Conservation (phyloP, 805 yeast species). For the Peterozyma toletana region DNA sequence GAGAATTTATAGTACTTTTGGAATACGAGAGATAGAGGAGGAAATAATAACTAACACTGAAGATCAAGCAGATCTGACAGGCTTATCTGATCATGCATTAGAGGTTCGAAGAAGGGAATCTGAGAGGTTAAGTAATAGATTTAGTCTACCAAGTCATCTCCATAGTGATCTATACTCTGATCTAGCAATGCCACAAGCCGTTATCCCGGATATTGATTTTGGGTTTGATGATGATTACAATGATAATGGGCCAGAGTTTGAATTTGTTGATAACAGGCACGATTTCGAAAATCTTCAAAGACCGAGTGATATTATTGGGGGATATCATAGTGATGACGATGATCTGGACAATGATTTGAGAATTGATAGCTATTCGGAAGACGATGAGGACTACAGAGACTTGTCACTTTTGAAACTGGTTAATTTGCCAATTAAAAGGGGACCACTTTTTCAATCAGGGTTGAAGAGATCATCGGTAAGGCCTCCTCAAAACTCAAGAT, state of each 20-base stretch:
- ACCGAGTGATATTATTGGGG: background rate
- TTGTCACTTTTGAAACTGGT: slow-evolving; percentile 4
- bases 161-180: slow-evolving; percentile 6
- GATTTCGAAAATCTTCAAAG: background rate
- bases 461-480: background rate
- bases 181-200: slow-evolving; percentile 7
- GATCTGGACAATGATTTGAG: slow-evolving; percentile 8
- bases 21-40: background rate
- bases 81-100: no score
- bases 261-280: slow-evolving; percentile 6
- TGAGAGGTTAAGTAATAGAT: slow-evolving; percentile 7
- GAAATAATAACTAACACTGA: slow-evolving; percentile 2
- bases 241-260: background rate
- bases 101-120: slow-evolving; percentile 5
- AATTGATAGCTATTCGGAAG: slow-evolving; percentile 8
- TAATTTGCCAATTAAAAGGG: slow-evolving; percentile 3
- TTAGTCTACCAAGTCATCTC: slow-evolving; percentile 1
- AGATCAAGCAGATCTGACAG: background rate
- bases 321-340: slow-evolving; percentile 5
- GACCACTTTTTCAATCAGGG: background rate
- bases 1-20: no score
- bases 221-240: slow-evolving; percentile 4
- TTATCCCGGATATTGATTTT: slow-evolving; percentile 4
- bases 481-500: background rate
- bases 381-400: slow-evolving; percentile 10